phyloP scores from a whole-genome alignment of 371 early-diverging fungal species.

The Mucor indicus region DNA sequence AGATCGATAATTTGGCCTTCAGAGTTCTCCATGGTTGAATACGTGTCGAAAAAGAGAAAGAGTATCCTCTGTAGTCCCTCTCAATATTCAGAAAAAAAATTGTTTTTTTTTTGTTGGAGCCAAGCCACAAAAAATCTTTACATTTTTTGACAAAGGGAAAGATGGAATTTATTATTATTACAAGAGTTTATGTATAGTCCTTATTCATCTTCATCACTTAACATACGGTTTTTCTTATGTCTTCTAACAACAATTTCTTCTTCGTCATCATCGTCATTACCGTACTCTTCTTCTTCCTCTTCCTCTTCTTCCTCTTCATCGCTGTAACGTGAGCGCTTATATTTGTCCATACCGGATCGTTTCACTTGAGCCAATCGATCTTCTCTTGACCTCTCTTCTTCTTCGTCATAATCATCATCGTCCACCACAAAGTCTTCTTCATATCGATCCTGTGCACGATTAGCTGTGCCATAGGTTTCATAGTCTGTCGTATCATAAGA shows the following conservation, averaged over 20 bases:
- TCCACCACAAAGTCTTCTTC: slow-evolving; percentile 48
- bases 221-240: slow-evolving; percentile 25
- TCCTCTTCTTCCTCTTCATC: slow-evolving; percentile 40
- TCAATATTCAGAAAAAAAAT: too few species aligned
- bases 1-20: slow-evolving; percentile 79
- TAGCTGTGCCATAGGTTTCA: slow-evolving; percentile 1
- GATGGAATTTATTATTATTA: too few species aligned
- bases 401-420: slow-evolving; percentile 40
- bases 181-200: too few species aligned
- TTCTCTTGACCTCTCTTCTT: slow-evolving; percentile 33
- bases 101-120: background rate
- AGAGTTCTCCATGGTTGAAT: slow-evolving; percentile 57
- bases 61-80: too few species aligned
- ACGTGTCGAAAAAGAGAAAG: slow-evolving; percentile 12
- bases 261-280: slow-evolving; percentile 35
- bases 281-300: slow-evolving; percentile 29
- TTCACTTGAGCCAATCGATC: slow-evolving; percentile 28
- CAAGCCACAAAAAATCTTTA: background rate
- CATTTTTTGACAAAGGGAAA: too few species aligned
- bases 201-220: slow-evolving; percentile 31
- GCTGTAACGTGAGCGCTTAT: slow-evolving; percentile 16
- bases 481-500: slow-evolving; percentile 22
- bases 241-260: slow-evolving; percentile 27
- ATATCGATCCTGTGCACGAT: slow-evolving; percentile 29
- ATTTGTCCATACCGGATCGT: slow-evolving; percentile 26